Conservation (phyloP, 139 green algal species). For the Haematococcus lacustris region DNA sequence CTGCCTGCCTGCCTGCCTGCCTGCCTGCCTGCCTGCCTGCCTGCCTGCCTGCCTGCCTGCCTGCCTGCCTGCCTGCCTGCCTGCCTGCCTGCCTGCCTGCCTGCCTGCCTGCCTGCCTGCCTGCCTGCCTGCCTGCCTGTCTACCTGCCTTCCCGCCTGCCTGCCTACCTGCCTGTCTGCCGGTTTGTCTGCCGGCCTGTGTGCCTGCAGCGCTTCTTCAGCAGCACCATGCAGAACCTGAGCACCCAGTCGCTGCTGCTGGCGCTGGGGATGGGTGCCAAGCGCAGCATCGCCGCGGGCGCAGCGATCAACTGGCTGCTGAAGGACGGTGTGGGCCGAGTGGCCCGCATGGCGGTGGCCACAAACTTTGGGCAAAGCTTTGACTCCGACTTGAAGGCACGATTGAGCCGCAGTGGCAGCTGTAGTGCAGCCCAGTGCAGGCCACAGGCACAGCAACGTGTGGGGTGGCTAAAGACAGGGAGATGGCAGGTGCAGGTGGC, state of each 20-base stretch:
- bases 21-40: too few relatives aligned
- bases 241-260: slow-evolving; percentile 81
- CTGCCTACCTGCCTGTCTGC: too few relatives aligned
- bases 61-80: too few relatives aligned
- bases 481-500: neutral
- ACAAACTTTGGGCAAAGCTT: slow-evolving; percentile 70
- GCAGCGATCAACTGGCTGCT: slow-evolving; percentile 72
- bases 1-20: slow-evolving; percentile 54
- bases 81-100: too few relatives aligned
- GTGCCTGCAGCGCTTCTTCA: slow-evolving; percentile 73
- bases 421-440: neutral
- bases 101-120: too few relatives aligned
- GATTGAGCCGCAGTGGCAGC: neutral
- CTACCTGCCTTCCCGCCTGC: too few relatives aligned
- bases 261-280: slow-evolving; percentile 83
- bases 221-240: slow-evolving; percentile 69
- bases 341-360: slow-evolving; percentile 74
- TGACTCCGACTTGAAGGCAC: slow-evolving; percentile 84
- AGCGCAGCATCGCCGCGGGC: slow-evolving; percentile 36
- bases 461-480: neutral
- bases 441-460: too few relatives aligned
- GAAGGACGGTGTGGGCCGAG: slow-evolving; percentile 80
- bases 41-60: too few relatives aligned
- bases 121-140: too few relatives aligned
- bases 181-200: too few relatives aligned